Evolutionary conservation across 305 asterid species (phyloP).

Genomic region (Fraxinus greggii): DNA sequence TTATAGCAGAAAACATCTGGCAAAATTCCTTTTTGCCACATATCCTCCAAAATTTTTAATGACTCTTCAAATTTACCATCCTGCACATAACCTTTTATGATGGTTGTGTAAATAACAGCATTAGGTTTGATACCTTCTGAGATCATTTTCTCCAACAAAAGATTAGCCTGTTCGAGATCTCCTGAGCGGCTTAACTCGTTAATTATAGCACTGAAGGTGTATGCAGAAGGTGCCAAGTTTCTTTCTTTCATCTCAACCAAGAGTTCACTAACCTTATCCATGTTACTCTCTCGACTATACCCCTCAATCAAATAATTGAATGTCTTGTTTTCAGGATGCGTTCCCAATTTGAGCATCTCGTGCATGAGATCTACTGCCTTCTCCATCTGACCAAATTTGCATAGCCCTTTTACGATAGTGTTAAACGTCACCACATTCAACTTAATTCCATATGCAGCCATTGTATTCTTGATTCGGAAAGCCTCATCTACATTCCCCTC

Average conservation of each 20-base stretch:
- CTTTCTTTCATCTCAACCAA: conserved; percentile 65
- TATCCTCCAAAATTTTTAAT: conserved; percentile 46
- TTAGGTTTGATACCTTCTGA: conserved; percentile 55
- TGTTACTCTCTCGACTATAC: conserved; percentile 45
- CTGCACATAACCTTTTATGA: conserved; percentile 56
- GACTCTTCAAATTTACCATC: conserved; percentile 70
- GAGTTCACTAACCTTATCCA: conserved; percentile 57
- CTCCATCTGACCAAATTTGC: conserved; percentile 59
- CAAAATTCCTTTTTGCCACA: conserved; percentile 60
- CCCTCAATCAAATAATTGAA: conserved; percentile 64
- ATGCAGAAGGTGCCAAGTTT: conserved; percentile 61
- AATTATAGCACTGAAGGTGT: conserved; percentile 57
- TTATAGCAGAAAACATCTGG: conserved; percentile 78
- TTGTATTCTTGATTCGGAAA: conserved; percentile 53
- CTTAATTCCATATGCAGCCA: conserved; percentile 59
- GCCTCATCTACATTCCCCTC: conserved; percentile 65
- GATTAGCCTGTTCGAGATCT: conserved; percentile 51
- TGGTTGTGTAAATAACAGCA: conserved; percentile 47
- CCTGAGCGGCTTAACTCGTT: conserved; percentile 58
- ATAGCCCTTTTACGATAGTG: conserved; percentile 62
- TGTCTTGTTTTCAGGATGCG: conserved; percentile 60
- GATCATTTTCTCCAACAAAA: conserved; percentile 52
- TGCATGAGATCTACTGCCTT: conserved; percentile 47
- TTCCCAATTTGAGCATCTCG: conserved; percentile 62
- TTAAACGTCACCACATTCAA: conserved; percentile 64